Percentiles rank a stretch among this genome's conserved stretches.
Conservation (phyloP, 257 asterid species). For the Linderniella brevidens region DNA sequence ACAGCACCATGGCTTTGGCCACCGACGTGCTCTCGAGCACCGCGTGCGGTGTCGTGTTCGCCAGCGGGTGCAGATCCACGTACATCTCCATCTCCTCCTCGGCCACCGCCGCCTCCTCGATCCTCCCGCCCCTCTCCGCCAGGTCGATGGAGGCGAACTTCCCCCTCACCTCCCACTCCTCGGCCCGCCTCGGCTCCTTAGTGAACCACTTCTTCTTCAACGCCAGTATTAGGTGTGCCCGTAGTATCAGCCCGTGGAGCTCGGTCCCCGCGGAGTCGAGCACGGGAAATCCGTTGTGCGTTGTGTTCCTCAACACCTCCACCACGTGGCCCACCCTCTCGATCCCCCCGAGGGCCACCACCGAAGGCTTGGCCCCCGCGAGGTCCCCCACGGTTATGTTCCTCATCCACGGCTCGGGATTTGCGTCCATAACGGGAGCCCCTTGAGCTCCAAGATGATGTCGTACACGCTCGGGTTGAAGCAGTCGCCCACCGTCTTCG, state of each 20-base stretch:
- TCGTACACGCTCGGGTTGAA: constrained; percentile 90
- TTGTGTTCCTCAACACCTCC: constrained; percentile 56
- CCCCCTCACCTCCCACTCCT: constrained; percentile 72
- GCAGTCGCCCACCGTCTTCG: constrained; percentile 84
- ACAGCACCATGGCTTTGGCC: constrained; percentile 80
- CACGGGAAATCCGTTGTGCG: constrained; percentile 79
- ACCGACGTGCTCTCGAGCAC: constrained; percentile 67
- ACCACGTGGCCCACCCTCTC: constrained; percentile 64
- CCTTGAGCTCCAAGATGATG: constrained; percentile 72
- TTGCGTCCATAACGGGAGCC: constrained; percentile 77
- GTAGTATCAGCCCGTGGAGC: constrained; percentile 53
- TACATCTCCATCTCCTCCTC: constrained; percentile 69
- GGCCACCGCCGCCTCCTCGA: constrained; percentile 45
- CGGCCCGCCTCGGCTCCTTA: constrained; percentile 43
- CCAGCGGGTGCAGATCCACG: constrained; percentile 63
- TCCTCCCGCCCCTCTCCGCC: constrained; percentile 58
- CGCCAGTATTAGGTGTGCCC: constrained; percentile 61
- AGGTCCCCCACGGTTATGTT: constrained; percentile 77
- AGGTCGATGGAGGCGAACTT: constrained; percentile 51
- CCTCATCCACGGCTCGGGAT: constrained; percentile 96
- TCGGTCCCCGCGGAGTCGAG: constrained; percentile 37
- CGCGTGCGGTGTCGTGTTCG: constrained; percentile 60
- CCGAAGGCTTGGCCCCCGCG: constrained; percentile 51
- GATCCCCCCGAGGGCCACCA: constrained; percentile 41
- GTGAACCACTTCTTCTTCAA: constrained; percentile 72